Evolutionary conservation across 192 early-diverging fungal species (phyloP), one percentile per base, ranked within the genome.

Genomic region (Coemansia sp.): DNA sequence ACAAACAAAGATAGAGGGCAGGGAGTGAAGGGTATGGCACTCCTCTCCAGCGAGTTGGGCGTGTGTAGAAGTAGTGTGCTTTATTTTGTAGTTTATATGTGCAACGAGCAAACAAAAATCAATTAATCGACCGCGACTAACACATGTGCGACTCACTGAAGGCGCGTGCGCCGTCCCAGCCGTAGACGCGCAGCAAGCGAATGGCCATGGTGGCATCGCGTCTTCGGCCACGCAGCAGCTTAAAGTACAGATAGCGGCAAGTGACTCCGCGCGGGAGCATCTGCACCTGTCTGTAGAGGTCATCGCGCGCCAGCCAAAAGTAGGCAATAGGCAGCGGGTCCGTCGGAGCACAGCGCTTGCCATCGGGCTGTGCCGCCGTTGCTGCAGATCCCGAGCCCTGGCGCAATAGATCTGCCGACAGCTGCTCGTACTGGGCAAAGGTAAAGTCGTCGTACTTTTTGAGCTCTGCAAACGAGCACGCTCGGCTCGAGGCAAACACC

Each of bases 321-420:
- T 72, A 72, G n/a, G 76, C 76, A 15, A 78, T 61, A 19, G 76
- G 76, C 44, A 59, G 19, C 22, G 64, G 69, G 10, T 65, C 76
- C 44, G 55, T n/a, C 22, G 64, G 69, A 14, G 60, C 76, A 2
- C 30, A 32, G 6, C 5, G 5, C 30, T 8, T 8, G 11, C 11
- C 11, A 5, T 32, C 11, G 6, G 5, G 30, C 30, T 32, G 30
- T 8, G 11, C 11, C 30, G 41, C n/a, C 2, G 44, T 3, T 2
- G 22, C 26, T 3, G 37, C 5, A 5, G 18, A 26, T 9, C 36
- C 29, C 13, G 6, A 23, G 15, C 18, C 17, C 38, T 43, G 18
- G 15, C 20, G 18, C n/a, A 18, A 49, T 3, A 67, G 35, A 3
- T 17, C 9, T 7, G 27, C 34, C 1, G 53, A 46, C 48, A 78